Evolutionary conservation across 2,329 filamentous ascomycete species (phyloP), one percentile per base, ranked within the genome.

Genomic region (Aspergillus niger): DNA sequence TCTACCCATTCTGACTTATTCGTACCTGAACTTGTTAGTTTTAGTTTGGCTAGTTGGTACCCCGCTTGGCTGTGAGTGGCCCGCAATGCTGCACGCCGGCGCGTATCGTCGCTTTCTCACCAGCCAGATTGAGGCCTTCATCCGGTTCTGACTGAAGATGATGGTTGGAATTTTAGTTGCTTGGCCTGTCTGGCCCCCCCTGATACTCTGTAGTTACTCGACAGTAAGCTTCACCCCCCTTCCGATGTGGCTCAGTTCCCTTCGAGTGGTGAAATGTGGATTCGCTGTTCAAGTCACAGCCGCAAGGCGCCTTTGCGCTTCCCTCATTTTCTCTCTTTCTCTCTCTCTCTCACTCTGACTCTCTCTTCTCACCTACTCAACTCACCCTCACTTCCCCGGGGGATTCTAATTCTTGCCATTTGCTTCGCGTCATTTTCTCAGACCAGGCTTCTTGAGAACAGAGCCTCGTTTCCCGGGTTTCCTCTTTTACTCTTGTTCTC

Each of bases 251-350:
- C 56, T 53, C 56, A 53, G 56, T 47, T 28, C 17, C 17, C 41
- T 24, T 47, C 28, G 15, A 28, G 13, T 24, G 20, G 32, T 44
- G 28, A 30, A 30, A 30, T 36, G 32, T 36, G 41, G 41, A 44
- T 50, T 50, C 47, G 8, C n/a, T 50, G 24, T 10, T 17, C 8
- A 36, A 5, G n/a, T 26, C 47, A 50, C 47, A 32, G 47, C 47
- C 43, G 24, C 60, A 62, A 62, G 60, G 57, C 61, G 53, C 51
- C 36, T 63, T 57, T 56, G 30, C 57, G 38, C 48, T 41, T 54
- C 36, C 43, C 51, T 61, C 30, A 38, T 55, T 48, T 24, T 36
- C 32, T 55, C 32, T 49, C 17, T 36, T 22, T 28, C 28, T 41
- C 36, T 15, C 47, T 50, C 48, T 52, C 20, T 49, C 28, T 30